phyloP scores from a whole-genome alignment of 345 rosid genomes.

The Populus simonii region DNA sequence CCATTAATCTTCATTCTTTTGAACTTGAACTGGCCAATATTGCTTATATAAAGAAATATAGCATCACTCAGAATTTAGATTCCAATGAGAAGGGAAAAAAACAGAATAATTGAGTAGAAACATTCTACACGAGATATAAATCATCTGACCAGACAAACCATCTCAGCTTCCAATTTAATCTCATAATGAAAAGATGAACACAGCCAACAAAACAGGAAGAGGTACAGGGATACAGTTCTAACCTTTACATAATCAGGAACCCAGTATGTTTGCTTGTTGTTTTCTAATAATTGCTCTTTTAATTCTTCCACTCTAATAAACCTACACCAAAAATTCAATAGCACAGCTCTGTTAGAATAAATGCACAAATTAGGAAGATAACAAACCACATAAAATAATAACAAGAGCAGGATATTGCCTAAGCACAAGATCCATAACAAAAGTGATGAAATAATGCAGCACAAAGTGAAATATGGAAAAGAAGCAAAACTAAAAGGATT shows the following conservation, averaged over 20 bases:
- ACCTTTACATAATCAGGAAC: constrained; percentile 99
- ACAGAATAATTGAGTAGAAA: not conserved
- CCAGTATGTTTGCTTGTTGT: constrained; percentile 86
- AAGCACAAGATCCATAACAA: not conserved
- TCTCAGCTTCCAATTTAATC: not conserved
- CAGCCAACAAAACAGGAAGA: not conserved
- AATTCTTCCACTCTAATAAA: constrained; percentile 83
- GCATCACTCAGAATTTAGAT: not conserved
- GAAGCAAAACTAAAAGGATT: not conserved
- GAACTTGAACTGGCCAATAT: not conserved
- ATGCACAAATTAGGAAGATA: not conserved
- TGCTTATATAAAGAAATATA: too few species aligned
- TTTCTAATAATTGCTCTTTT: constrained; percentile 77
- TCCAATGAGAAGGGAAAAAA: not conserved
- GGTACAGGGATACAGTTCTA: constrained; percentile 11
- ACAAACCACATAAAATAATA: not conserved
- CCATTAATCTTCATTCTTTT: not conserved
- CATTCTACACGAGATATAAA: not conserved
- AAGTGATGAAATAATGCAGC: not conserved
- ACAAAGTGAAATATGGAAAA: not conserved
- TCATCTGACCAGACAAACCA: not conserved
- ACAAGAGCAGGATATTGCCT: not conserved
- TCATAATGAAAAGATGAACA: not conserved
- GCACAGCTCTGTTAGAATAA: not conserved
- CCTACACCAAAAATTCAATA: constrained; percentile 38